Base-by-base conservation (phyloP, 2,329 filamentous ascomycete species). In the Apiospora hydei region DNA sequence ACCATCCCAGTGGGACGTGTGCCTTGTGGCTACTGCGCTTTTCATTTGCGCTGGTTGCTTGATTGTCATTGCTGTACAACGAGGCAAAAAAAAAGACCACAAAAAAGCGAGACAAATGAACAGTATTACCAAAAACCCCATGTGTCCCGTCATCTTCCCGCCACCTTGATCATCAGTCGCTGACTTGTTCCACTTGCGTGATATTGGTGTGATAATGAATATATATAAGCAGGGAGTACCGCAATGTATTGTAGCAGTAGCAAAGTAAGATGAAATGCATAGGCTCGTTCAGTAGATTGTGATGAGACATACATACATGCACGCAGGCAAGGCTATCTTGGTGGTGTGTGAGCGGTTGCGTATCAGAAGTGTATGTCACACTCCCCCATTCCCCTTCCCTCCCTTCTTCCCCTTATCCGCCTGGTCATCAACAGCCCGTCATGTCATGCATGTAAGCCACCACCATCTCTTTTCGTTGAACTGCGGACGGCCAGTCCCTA, bases 101-200 rank as follows among this genome's bases (percentile, higher is more conserved):
- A n/a, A 64, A 64, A 64, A 41, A 64, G 34, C 34, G 18, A 64
- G 57, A 41, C 57, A 34, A 64, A 64, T 64, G 57, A 64, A 64
- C n/a, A 64, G 57, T 41, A 41, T 8, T 18, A 64, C 57, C 11
- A 64, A 64, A 14, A 64, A 24, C 21, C 38, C 7, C 57, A 43
- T 64, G 57, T 21, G 57, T 21, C 30, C 57, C 34, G 30, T 64
- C 18, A 64, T 64, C 57, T 64, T 41, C 34, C 8, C 34, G 41
- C 57, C 34, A 64, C 18, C 53, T 38, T 61, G 3, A 8, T 61
- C 7, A n/a, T 61, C 18, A 11, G 57, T 64, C 21, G 46, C 57
- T 64, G 57, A 64, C 18, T n/a, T n/a, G 57, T 64, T 41, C 34
- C 34, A 64, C 57, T 41, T 64, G 57, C 41, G 57, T 41, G 34